Evolutionary conservation across 228 moss, liverwort and hornwort genomes (phyloP).

Genomic region (Sphagnum fallax): DNA sequence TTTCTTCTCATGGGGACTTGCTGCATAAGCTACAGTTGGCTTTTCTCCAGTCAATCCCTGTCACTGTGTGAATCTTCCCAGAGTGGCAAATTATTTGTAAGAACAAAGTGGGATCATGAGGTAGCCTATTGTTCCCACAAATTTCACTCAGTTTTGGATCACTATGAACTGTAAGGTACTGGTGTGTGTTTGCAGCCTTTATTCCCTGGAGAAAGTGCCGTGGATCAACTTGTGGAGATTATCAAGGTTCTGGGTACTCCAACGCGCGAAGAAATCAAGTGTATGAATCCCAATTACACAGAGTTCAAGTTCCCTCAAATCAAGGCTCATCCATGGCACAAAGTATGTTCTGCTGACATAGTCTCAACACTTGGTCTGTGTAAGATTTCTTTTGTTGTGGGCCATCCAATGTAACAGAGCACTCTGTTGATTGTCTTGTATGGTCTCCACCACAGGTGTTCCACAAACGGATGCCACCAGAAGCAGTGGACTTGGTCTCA

Average conservation of each 20-base stretch:
- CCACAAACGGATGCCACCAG: slow-evolving; percentile 58
- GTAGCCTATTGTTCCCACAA: too few relatives aligned
- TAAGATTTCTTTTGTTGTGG: too few relatives aligned
- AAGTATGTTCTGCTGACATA: slow-evolving; percentile 16
- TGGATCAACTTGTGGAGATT: slow-evolving; percentile 58
- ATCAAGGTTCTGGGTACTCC: slow-evolving; percentile 61
- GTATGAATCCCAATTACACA: slow-evolving; percentile 58
- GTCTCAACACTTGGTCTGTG: too few relatives aligned
- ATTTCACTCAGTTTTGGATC: too few relatives aligned
- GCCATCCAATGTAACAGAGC: too few relatives aligned
- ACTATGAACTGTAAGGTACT: background rate
- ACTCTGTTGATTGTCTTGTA: too few relatives aligned
- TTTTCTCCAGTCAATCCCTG: background rate
- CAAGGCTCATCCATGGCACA: slow-evolving; percentile 60
- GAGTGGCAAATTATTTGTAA: background rate
- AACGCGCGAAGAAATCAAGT: slow-evolving; percentile 58
- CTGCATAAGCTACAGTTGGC: background rate
- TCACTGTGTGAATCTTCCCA: background rate
- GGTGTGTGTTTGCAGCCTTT: slow-evolving; percentile 23
- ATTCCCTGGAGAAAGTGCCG: slow-evolving; percentile 57
- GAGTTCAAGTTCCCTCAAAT: slow-evolving; percentile 62
- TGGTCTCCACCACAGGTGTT: slow-evolving; percentile 22
- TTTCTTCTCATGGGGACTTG: background rate
- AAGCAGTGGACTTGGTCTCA: slow-evolving; percentile 54
- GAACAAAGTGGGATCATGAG: too few relatives aligned